phyloP scores from a whole-genome alignment of 768 basidiomycete genomes.

The Rhizopogon roseolus region DNA sequence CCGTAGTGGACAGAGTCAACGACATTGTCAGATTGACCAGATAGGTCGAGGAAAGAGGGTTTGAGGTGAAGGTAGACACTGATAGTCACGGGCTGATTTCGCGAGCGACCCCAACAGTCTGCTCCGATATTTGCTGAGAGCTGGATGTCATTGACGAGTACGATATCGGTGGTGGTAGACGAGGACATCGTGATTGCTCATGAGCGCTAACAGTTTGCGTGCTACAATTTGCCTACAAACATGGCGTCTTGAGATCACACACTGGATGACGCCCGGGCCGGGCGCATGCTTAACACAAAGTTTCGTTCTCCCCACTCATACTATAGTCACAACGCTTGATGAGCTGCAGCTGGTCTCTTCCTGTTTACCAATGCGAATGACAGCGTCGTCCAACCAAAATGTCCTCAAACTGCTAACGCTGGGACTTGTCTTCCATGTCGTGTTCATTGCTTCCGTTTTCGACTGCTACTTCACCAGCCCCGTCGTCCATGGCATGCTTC shows the following conservation, averaged over 20 bases:
- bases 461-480: constrained; percentile 88
- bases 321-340: too few relatives aligned
- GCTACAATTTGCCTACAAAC: too few relatives aligned
- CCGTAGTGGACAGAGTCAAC: constrained; percentile 62
- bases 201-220: too few relatives aligned
- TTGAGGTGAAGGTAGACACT: constrained; percentile 40
- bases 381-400: constrained; percentile 13
- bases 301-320: too few relatives aligned
- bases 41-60: constrained; percentile 35
- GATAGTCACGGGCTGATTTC: constrained; percentile 48
- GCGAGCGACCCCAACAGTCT: constrained; percentile 47
- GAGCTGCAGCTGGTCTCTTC: too few relatives aligned
- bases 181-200: background rate
- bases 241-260: too few relatives aligned
- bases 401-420: constrained; percentile 47
- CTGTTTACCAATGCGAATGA: background rate
- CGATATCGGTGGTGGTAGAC: constrained; percentile 28
- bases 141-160: constrained; percentile 39
- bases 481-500: constrained; percentile 73
- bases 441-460: constrained; percentile 70
- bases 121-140: constrained; percentile 39
- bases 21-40: constrained; percentile 49
- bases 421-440: constrained; percentile 70
- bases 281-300: too few relatives aligned
- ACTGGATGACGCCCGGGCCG: too few relatives aligned